A percentile compares a stretch with the other conserved stretches of the same genome.
These are phyloP conservation scores for Diaporthe amygdali DNA, from an alignment of 2,329 filamentous ascomycete genomes.

Conservation along the genomic window DNA sequence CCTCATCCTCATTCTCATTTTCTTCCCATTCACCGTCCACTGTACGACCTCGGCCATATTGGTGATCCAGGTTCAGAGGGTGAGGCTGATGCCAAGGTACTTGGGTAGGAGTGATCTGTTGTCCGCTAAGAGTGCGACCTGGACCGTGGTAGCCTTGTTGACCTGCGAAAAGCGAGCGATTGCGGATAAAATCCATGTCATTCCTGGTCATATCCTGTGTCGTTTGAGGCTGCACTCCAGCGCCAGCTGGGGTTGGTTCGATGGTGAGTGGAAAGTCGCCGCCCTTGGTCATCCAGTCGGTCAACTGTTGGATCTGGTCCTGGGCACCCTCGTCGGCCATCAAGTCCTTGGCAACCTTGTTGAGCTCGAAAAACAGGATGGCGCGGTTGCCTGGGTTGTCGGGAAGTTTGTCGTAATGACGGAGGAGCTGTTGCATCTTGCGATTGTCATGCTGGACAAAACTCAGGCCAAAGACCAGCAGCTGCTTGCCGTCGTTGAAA, in stretches of 20 bases:
- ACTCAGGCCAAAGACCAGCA: slow-evolving; percentile 23
- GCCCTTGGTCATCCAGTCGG: slow-evolving; percentile 21
- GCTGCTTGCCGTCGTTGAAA: slow-evolving; percentile 21
- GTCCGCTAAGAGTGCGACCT: slow-evolving; percentile 2
- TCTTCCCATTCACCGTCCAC: background rate
- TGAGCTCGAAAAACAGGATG: slow-evolving; percentile 21
- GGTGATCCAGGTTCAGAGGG: background rate
- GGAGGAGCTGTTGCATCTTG: slow-evolving; percentile 24
- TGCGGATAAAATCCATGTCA: background rate
- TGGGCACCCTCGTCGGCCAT: background rate
- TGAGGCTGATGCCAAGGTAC: background rate
- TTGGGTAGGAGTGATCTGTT: background rate
- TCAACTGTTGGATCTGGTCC: slow-evolving; percentile 9
- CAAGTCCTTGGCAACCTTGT: slow-evolving; percentile 18
- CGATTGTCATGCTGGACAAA: slow-evolving; percentile 24
- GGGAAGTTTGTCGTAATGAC: slow-evolving; percentile 20
- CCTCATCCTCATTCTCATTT: background rate
- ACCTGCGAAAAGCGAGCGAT: background rate
- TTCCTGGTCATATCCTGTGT: background rate
- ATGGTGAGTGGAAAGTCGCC: slow-evolving; percentile 10
- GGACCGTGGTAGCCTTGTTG: background rate
- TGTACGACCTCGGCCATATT: background rate
- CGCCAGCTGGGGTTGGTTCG: background rate
- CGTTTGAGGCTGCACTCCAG: background rate
- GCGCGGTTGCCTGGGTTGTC: slow-evolving; percentile 15